Conservation (phyloP, 495 filamentous ascomycete genomes). For the Lasiosphaeria ovina region DNA sequence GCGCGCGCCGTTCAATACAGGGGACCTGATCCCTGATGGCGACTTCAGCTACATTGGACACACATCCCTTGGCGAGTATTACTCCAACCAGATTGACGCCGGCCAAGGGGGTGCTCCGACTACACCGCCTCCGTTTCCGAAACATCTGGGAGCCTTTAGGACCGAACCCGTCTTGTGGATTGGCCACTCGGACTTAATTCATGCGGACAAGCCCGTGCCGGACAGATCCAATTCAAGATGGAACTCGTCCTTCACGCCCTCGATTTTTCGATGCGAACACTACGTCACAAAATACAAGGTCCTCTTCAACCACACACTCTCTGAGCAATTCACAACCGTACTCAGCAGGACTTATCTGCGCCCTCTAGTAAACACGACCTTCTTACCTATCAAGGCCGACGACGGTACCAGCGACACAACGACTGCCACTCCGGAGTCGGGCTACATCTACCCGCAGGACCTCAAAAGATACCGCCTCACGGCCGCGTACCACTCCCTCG, state of each 20-base stretch:
- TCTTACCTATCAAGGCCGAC: slow-evolving; percentile 12
- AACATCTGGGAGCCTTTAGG: slow-evolving; percentile 26
- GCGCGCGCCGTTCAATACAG: slow-evolving; percentile 23
- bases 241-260: slow-evolving; percentile 19
- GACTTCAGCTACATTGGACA: slow-evolving; percentile 23
- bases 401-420: slow-evolving; percentile 28
- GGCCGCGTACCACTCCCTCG: slow-evolving; percentile 28
- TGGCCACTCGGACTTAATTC: slow-evolving; percentile 14
- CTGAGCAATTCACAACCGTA: slow-evolving; percentile 18
- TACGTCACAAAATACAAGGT: slow-evolving; percentile 28
- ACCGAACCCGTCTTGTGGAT: slow-evolving; percentile 30
- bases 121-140: slow-evolving; percentile 16
- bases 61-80: slow-evolving; percentile 25
- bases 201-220: slow-evolving; percentile 10
- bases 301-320: slow-evolving; percentile 28
- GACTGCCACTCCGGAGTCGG: slow-evolving; percentile 20
- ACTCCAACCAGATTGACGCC: slow-evolving; percentile 16
- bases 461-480: slow-evolving; percentile 22
- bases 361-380: slow-evolving; percentile 25
- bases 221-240: slow-evolving; percentile 6
- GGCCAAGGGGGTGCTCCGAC: slow-evolving; percentile 9
- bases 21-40: slow-evolving; percentile 23
- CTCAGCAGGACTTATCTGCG: slow-evolving; percentile 17
- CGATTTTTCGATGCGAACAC: slow-evolving; percentile 28
- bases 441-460: slow-evolving; percentile 27